Percentiles rank a stretch among this genome's conserved stretches.
phyloP scores from a whole-genome alignment of 2,329 filamentous ascomycete genomes.

The Fusarium camptoceras region DNA sequence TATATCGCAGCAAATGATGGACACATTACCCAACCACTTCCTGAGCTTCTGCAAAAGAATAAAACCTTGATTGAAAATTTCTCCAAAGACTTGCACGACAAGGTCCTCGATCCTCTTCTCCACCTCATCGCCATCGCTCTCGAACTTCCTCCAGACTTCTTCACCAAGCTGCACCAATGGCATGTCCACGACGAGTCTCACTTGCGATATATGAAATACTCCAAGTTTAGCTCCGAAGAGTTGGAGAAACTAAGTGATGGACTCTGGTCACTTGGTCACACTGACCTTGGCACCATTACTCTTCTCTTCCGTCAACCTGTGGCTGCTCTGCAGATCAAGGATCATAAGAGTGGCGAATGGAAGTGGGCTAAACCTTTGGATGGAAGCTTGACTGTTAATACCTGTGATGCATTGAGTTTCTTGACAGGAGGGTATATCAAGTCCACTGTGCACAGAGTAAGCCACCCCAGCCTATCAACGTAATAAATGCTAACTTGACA shows the following conservation, averaged over 20 bases:
- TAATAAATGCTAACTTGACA: neutral
- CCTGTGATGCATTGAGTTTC: slow-evolving; percentile 61
- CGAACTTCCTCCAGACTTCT: slow-evolving; percentile 70
- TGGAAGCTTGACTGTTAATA: slow-evolving; percentile 64
- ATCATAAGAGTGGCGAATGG: slow-evolving; percentile 60
- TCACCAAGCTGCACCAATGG: slow-evolving; percentile 64
- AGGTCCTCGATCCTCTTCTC: slow-evolving; percentile 68
- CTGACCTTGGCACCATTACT: slow-evolving; percentile 67
- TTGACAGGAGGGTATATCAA: slow-evolving; percentile 62
- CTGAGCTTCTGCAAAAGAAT: neutral
- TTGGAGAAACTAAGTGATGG: slow-evolving; percentile 56
- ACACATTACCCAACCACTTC: slow-evolving; percentile 45
- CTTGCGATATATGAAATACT: slow-evolving; percentile 72
- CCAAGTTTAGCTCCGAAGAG: slow-evolving; percentile 60
- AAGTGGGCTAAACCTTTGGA: slow-evolving; percentile 63
- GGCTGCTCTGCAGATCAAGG: slow-evolving; percentile 65
- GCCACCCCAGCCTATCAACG: neutral
- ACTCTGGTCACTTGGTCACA: slow-evolving; percentile 63
- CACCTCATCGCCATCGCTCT: slow-evolving; percentile 71
- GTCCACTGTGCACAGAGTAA: slow-evolving; percentile 55
- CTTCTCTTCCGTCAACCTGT: slow-evolving; percentile 70
- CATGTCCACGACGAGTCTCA: slow-evolving; percentile 69
- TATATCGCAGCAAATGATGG: slow-evolving; percentile 45
- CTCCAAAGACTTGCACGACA: slow-evolving; percentile 58
- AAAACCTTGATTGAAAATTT: neutral